Evolutionary conservation across 306 rosid genomes (phyloP).

Genomic region (Vicia sativa): DNA sequence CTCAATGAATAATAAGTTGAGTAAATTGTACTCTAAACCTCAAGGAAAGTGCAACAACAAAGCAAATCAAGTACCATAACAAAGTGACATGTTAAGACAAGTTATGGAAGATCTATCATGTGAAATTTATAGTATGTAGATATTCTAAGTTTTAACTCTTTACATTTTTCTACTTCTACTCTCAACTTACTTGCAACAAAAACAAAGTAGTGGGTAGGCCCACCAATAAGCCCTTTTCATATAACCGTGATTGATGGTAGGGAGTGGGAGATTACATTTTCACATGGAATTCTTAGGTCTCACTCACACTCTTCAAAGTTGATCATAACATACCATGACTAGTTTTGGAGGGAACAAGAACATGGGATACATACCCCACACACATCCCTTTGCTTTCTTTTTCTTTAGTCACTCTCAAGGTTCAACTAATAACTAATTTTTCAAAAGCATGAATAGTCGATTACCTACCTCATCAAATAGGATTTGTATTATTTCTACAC

Average conservation of each 20-base stretch:
- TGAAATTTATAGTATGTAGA: slow-evolving; percentile 30
- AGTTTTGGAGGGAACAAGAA: slow-evolving; percentile 59
- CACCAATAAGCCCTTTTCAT: slow-evolving; percentile 38
- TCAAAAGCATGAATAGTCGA: slow-evolving; percentile 19
- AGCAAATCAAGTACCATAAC: background rate
- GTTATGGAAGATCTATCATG: slow-evolving; percentile 40
- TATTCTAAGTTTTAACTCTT: slow-evolving; percentile 14
- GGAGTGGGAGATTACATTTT: slow-evolving; percentile 47
- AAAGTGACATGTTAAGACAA: slow-evolving; percentile 33
- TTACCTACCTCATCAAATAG: background rate
- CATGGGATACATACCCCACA: slow-evolving; percentile 59
- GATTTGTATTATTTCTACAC: background rate
- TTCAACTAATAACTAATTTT: slow-evolving; percentile 48
- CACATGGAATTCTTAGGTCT: slow-evolving; percentile 49
- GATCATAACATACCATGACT: slow-evolving; percentile 29
- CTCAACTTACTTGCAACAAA: slow-evolving; percentile 40
- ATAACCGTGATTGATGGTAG: slow-evolving; percentile 59
- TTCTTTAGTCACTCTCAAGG: slow-evolving; percentile 66
- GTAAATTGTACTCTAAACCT: slow-evolving; percentile 8
- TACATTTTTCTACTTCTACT: slow-evolving; percentile 36
- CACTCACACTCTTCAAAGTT: slow-evolving; percentile 43
- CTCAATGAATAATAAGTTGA: background rate
- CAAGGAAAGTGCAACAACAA: slow-evolving; percentile 22
- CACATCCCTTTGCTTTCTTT: slow-evolving; percentile 30
- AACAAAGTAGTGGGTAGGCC: slow-evolving; percentile 36